A percentile compares a stretch with the other conserved stretches of the same genome.
phyloP scores from a whole-genome alignment of 495 filamentous ascomycete genomes.

The Tuber calosporum region DNA sequence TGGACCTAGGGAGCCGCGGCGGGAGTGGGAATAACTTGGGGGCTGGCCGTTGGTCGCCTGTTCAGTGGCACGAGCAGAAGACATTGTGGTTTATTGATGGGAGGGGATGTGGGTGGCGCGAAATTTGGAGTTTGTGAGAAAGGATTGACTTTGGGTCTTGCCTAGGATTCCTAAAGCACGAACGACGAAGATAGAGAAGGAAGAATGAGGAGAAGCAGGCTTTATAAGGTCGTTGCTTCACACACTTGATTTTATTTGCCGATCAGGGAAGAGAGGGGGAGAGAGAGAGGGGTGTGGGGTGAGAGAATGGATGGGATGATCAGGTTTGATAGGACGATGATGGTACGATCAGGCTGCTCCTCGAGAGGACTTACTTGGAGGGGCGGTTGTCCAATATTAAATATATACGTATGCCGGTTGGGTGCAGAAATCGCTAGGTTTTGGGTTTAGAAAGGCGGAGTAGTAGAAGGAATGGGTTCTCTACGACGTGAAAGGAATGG shows the following conservation, averaged over 20 bases:
- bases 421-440: constrained; percentile 19
- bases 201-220: constrained; percentile 23
- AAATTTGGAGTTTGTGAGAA: constrained; percentile 15
- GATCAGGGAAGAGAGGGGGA: constrained; percentile 15
- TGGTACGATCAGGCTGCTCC: constrained; percentile 29
- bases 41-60: constrained; percentile 24
- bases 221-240: constrained; percentile 5
- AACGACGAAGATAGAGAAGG: constrained; percentile 22
- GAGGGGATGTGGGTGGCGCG: constrained; percentile 9
- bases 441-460: constrained; percentile 1
- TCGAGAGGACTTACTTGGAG: constrained; percentile 10
- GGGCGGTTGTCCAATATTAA: constrained; percentile 15
- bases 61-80: constrained; percentile 26
- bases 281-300: constrained; percentile 19
- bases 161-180: constrained; percentile 12
- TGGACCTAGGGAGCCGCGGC: constrained; percentile 53
- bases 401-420: constrained; percentile 30
- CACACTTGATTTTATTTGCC: constrained; percentile 12
- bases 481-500: constrained; percentile 15
- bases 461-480: constrained; percentile 12
- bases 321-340: constrained; percentile 24
- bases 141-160: constrained; percentile 18
- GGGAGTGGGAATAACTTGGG: constrained; percentile 32
- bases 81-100: constrained; percentile 24
- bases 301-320: constrained; percentile 12